Evolutionary conservation across 2,329 filamentous ascomycete species (phyloP), one percentile per base, ranked within the genome.

Genomic region (Boeremia exigua): DNA sequence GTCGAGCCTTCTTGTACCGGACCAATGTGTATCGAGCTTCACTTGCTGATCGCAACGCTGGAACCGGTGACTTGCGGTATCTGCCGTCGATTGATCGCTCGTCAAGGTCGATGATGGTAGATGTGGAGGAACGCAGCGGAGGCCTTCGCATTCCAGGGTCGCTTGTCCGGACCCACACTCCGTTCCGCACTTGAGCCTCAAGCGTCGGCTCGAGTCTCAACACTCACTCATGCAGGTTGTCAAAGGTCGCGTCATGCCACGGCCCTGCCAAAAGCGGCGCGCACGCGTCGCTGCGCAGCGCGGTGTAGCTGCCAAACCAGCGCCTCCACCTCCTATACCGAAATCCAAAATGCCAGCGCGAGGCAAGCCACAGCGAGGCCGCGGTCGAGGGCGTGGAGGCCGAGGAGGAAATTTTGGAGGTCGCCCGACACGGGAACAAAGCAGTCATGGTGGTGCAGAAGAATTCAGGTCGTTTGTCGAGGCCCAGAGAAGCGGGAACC

Each of bases 201-300:
- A 39, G 53, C 53, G 42, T 47, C 47, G 50, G 46, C 36, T 32
- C 23, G 5, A 38, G 25, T 9, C 48, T 56, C 43, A 15, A 56
- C 53, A 33, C 10, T 27, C 17, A 56, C 47, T 12, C 36, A 57
- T 57, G 54, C 54, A 57, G 48, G 54, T 57, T 43, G 48, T 57
- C 14, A 57, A 57, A 53, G 54, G 51, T 36, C 57, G 46, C 40
- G 51, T 53, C 33, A 68, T 68, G 66, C 61, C 64, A 54, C 66
- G 66, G 58, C 66, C 64, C 27, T 67, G 64, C 51, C 66, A 68
- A 43, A 60, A 61, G 57, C 60, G 66, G 56, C 66, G 66, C 51
- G 61, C 63, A 25, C 66, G 59, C 48, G 61, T 62, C 34, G 63
- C 58, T 38, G 61, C 63, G 6, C 59, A 68, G n/a, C 59, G 40